Base-by-base conservation (phyloP, 768 basidiomycete species). In the Crassisporium funariophilum region DNA sequence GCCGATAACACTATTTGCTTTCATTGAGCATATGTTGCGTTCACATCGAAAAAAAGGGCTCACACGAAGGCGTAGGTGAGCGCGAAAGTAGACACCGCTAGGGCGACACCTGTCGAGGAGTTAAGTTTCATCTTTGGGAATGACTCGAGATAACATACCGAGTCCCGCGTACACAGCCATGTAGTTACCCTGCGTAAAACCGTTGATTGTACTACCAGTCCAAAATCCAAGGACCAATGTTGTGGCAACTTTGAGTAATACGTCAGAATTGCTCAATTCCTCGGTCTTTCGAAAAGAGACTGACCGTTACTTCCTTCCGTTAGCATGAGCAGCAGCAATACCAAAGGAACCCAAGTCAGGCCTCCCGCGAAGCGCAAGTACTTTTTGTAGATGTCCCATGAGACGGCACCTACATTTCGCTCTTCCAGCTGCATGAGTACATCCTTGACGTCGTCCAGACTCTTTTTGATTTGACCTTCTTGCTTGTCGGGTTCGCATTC, bases 141-240 rank as follows among this genome's bases (percentile, higher is more conserved):
- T 4, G 13, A 43, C 6, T 10, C 20, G 31, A 16, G 23, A 17
- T 3, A 33, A 55, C 67, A 5, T 25, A 75, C 74, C 76, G 23
- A 80, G 58, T 4, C 65, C 70, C 16, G 71, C 73, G 47, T 80
- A 80, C 1, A 78, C 62, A 48, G 66, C 85, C 78, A 91, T 90
- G 61, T 91, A 91, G 24, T 82, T 68, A 0, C 76, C 78, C 59
- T 86, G 78, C 3, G 29, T 59, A 58, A 88, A 84, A 2, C 79
- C 76, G 4, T 54, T 48, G 13, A 89, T 76, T n/a, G 68, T 76
- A 13, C 69, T 47, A 1, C 73, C 71, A 0, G 83, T 82, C 88
- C 88, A 91, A 54, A 83, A 88, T 0, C 86, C 86, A 15, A 91
- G 73, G 68, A 86, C 81, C 4, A 91, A 61, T 23, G 77, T 83